These are phyloP conservation scores for Phyllachora maydis DNA, from an alignment of 2,329 filamentous ascomycete genomes.

Conservation along the genomic window DNA sequence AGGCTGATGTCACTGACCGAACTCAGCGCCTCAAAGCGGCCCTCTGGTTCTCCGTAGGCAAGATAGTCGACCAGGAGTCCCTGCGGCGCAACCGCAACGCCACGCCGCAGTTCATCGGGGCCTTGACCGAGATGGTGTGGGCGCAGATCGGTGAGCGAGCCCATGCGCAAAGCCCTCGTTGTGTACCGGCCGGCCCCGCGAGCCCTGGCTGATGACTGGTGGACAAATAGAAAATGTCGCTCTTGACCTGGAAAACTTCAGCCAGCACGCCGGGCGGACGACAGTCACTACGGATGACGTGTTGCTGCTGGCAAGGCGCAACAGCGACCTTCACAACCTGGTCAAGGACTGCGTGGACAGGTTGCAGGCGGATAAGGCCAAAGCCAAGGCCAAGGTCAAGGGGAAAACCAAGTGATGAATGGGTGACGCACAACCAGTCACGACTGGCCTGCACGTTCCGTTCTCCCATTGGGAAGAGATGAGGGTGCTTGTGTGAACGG, in stretches of 20 bases:
- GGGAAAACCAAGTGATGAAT: conserved; percentile 9
- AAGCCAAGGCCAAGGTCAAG: conserved; percentile 16
- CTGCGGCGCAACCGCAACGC: conserved; percentile 58
- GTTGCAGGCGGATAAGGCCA: conserved; percentile 21
- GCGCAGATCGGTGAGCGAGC: conserved; percentile 55
- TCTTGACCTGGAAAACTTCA: conserved; percentile 32
- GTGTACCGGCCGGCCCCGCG: too few relatives aligned
- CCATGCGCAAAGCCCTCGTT: background rate
- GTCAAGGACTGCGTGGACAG: conserved; percentile 48
- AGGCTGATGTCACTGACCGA: too few relatives aligned
- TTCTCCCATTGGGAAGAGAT: too few relatives aligned
- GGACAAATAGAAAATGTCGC: conserved; percentile 29
- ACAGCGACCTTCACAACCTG: conserved; percentile 63
- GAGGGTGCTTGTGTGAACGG: too few relatives aligned
- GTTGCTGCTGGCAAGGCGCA: conserved; percentile 66
- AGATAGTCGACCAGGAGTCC: conserved; percentile 75
- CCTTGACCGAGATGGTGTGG: conserved; percentile 73
- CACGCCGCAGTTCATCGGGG: conserved; percentile 78
- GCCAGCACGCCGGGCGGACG: conserved; percentile 58
- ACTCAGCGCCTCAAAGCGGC: conserved; percentile 63
- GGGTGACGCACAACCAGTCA: too few relatives aligned
- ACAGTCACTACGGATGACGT: conserved; percentile 77
- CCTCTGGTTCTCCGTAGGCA: conserved; percentile 66
- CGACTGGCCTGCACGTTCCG: too few relatives aligned
- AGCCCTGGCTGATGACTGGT: too few relatives aligned